Evolutionary conservation across 345 rosid genomes (phyloP).

Genomic region (Erucastrum elatum): DNA sequence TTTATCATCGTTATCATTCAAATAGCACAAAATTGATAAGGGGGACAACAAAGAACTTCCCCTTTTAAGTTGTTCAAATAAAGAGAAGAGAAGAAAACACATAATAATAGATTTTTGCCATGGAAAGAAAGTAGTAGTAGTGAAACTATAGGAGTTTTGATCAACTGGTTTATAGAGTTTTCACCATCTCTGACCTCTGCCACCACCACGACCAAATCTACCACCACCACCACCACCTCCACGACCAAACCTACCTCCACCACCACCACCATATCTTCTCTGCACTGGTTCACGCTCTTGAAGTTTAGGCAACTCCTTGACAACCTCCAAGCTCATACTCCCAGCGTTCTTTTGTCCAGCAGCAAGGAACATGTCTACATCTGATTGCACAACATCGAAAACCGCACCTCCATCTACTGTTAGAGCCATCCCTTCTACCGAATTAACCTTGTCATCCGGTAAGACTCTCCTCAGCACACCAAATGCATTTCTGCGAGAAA

Average conservation of each 20-base stretch:
- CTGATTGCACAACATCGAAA: slow-evolving; percentile 69
- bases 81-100: neutral
- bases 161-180: neutral
- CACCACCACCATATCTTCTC: slow-evolving; percentile 31
- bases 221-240: slow-evolving; percentile 38
- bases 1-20: slow-evolving; percentile 37
- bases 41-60: slow-evolving; percentile 10
- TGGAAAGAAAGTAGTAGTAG: neutral
- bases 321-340: slow-evolving; percentile 59
- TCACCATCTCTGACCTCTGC: slow-evolving; percentile 43
- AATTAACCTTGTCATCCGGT: slow-evolving; percentile 90
- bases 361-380: slow-evolving; percentile 62
- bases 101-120: neutral
- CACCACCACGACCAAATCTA: slow-evolving; percentile 38
- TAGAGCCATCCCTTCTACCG: slow-evolving; percentile 66
- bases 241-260: slow-evolving; percentile 33
- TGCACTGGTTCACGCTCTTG: slow-evolving; percentile 58
- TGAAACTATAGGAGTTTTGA: neutral
- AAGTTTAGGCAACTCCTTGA: slow-evolving; percentile 68
- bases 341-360: slow-evolving; percentile 70
- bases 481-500: slow-evolving; percentile 53
- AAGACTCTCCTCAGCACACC: slow-evolving; percentile 68
- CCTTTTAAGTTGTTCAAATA: slow-evolving; percentile 3
- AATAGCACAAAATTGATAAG: slow-evolving; percentile 36
- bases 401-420: slow-evolving; percentile 90